Evolutionary conservation across 257 asterid genomes (phyloP).

Genomic region (Avicennia marina): DNA sequence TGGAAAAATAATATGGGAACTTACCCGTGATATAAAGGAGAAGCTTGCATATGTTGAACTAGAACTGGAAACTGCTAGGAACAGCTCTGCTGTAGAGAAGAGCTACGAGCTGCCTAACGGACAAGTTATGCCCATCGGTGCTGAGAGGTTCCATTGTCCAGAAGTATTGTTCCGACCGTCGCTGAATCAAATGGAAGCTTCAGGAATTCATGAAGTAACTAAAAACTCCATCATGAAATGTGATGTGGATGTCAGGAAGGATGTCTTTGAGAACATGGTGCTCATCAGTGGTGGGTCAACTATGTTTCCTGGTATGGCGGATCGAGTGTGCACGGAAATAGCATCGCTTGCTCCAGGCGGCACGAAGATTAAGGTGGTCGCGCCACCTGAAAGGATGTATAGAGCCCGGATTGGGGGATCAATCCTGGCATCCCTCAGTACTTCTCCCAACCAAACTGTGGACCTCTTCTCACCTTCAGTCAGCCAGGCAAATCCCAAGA

Average conservation of each 20-base stretch:
- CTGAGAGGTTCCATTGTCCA: slow-evolving; percentile 45
- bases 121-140: slow-evolving; percentile 32
- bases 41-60: slow-evolving; percentile 42
- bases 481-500: not conserved
- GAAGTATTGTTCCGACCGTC: slow-evolving; percentile 43
- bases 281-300: slow-evolving; percentile 79
- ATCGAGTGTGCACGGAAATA: slow-evolving; percentile 68
- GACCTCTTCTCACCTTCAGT: not conserved
- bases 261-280: slow-evolving; percentile 55
- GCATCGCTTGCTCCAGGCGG: slow-evolving; percentile 67
- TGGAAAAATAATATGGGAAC: slow-evolving; percentile 41
- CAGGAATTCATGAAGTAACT: slow-evolving; percentile 41
- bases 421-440: slow-evolving; percentile 64
- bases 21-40: slow-evolving; percentile 38
- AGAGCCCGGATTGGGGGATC: slow-evolving; percentile 80
- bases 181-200: slow-evolving; percentile 36
- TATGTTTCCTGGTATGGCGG: slow-evolving; percentile 71
- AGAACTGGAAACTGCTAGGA: slow-evolving; percentile 35
- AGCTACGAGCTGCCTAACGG: slow-evolving; percentile 42
- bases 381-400: slow-evolving; percentile 68
- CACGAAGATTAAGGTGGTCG: slow-evolving; percentile 68
- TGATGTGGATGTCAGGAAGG: slow-evolving; percentile 54
- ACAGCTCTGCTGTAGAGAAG: slow-evolving; percentile 34
- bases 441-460: slow-evolving; percentile 12
- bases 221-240: slow-evolving; percentile 55